Evolutionary conservation across 108 stramenopile genomes (phyloP).

Genomic region (Nannochloropsis salina): DNA sequence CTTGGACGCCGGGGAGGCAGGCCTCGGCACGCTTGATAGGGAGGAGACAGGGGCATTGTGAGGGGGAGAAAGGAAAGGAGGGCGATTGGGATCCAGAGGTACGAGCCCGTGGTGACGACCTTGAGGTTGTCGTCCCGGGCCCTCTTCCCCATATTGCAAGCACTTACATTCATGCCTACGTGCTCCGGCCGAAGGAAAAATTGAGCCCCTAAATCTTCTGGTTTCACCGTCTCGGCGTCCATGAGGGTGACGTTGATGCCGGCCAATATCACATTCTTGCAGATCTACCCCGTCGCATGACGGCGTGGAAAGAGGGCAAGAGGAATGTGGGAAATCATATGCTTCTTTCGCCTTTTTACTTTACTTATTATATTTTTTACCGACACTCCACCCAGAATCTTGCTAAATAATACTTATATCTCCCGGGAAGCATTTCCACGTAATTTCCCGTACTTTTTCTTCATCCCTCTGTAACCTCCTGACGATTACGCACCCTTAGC

Average conservation of each 20-base stretch:
- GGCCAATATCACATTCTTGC: constrained; percentile 87
- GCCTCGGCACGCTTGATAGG: constrained; percentile 45
- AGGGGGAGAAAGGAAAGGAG: constrained; percentile 46
- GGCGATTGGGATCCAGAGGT: constrained; percentile 23
- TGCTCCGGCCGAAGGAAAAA: constrained; percentile 50
- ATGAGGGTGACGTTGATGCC: constrained; percentile 74
- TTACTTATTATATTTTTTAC: too few relatives aligned
- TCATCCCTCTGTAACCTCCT: not conserved
- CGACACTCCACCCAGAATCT: too few relatives aligned
- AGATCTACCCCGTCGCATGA: constrained; percentile 59
- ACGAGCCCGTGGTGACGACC: too few relatives aligned
- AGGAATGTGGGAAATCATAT: not conserved
- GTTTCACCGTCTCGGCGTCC: constrained; percentile 50
- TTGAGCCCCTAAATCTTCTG: constrained; percentile 50
- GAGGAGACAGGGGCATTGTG: not conserved
- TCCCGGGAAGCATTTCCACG: too few relatives aligned
- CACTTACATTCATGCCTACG: constrained; percentile 51
- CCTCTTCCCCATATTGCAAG: not conserved
- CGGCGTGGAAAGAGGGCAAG: not conserved
- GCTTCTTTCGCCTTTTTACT: not conserved
- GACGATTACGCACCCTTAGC: not conserved
- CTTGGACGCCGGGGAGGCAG: constrained; percentile 65
- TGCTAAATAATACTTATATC: too few relatives aligned
- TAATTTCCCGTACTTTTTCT: not conserved
- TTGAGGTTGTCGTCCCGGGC: not conserved